Base-by-base conservation (phyloP, 495 filamentous ascomycete genomes). In the Tetracladium marchalianum region DNA sequence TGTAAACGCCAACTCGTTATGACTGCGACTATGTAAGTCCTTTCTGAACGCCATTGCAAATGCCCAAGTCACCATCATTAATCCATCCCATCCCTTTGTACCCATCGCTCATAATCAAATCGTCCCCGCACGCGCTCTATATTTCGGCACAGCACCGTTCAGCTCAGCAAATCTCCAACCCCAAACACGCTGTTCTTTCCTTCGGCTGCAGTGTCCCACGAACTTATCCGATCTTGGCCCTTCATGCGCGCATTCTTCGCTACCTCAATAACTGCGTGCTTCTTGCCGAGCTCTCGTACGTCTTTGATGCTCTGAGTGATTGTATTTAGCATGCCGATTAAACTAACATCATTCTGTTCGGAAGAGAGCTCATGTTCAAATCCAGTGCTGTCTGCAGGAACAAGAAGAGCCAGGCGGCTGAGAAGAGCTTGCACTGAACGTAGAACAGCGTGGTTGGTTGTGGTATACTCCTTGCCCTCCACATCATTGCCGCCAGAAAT, bases 281-380 rank as follows among this genome's bases (percentile, higher is more conserved):
- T 90, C 56, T 75, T 77, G n/a, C 85, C 83, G 11, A 85, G 62
- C 35, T 84, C 80, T 32, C 80, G 69, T 17, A 82, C 75, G 36
- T 80, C 74, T 53, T 75, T 76, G 17, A 86, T 66, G 46, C 77
- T 83, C 43, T 78, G 66, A 19, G 84, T 75, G 24, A 95, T 65
- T 38, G 72, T 68, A 32, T 84, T 76, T 2, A 95, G 70, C 3
- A 96, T 61, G 7, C 75, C 70, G 40, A 90, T 72, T 0, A 95
- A 69, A 35, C 78, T 68, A 33, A 94, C 87, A 51, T 95, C 87
- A 50, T 85, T 86, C 44, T 75, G 71, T 63, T 92, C 83, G 4
- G 79, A 72, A 24, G 76, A 55, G 11, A 78, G 69, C 58, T 84
- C 81, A 39, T 64, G 63, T 38, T 75, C 61, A 38, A 80, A 80